These are phyloP conservation scores for Oryza brachyantha DNA, from an alignment of 176 grass and related monocot genomes.

Conservation along the genomic window DNA sequence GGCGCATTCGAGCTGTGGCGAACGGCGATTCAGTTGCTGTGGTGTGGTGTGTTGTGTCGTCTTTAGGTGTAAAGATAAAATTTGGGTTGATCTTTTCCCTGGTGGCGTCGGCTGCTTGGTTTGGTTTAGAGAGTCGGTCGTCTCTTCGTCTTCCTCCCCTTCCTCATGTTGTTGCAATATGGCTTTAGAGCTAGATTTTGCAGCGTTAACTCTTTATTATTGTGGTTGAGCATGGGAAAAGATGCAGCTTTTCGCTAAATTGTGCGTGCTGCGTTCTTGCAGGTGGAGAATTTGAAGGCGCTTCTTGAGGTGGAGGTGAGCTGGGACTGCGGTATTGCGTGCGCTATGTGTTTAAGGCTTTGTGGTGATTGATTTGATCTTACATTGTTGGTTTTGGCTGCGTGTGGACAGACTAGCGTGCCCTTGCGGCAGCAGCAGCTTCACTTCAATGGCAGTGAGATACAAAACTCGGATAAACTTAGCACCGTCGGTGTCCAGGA, in stretches of 20 bases:
- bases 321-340: background rate
- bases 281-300: slow-evolving; percentile 99
- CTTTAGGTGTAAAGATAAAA: background rate
- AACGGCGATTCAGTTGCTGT: background rate
- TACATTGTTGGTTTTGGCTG: slow-evolving; percentile 37
- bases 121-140: background rate
- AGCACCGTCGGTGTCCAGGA: slow-evolving; percentile 60
- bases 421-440: slow-evolving; percentile 64
- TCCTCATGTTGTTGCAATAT: background rate
- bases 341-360: background rate
- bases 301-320: slow-evolving; percentile 95
- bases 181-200: background rate
- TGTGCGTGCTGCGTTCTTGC: background rate
- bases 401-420: slow-evolving; percentile 57
- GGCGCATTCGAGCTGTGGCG: background rate
- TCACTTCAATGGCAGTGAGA: slow-evolving; percentile 90
- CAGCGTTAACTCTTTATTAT: background rate
- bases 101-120: too few relatives aligned
- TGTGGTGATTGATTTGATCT: slow-evolving; percentile 20
- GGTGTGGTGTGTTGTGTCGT: background rate
- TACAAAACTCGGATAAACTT: slow-evolving; percentile 67
- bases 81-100: slow-evolving; percentile 25
- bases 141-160: background rate
- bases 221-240: background rate
- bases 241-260: slow-evolving; percentile 3